These are phyloP conservation scores for Casaregolazyma lundiana DNA, from an alignment of 1,139 yeast species.

Conservation along the genomic window DNA sequence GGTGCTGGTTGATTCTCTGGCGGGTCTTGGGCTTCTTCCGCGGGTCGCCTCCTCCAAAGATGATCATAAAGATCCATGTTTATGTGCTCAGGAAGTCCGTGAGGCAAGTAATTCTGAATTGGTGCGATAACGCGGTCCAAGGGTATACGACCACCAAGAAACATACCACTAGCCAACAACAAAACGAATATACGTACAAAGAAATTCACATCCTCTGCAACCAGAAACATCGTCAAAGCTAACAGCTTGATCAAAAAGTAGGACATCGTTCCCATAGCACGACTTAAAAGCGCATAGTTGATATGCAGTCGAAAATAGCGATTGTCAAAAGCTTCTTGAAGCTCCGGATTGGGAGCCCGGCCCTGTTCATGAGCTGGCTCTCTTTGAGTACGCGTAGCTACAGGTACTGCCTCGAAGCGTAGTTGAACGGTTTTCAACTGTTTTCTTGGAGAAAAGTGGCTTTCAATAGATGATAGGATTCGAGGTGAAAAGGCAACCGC, in stretches of 20 bases:
- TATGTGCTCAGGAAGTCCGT: slow-evolving; percentile 9
- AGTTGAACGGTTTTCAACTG: not conserved
- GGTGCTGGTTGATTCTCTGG: not conserved
- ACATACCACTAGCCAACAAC: not conserved
- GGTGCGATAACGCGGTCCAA: not conserved
- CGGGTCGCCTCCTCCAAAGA: slow-evolving; percentile 2
- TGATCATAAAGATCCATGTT: slow-evolving; percentile 5
- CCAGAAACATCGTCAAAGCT: not conserved
- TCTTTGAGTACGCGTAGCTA: not conserved
- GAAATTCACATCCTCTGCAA: not conserved
- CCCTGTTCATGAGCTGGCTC: not conserved
- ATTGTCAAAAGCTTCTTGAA: not conserved
- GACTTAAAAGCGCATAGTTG: not conserved
- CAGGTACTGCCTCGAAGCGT: not conserved
- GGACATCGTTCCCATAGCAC: not conserved
- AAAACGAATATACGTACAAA: not conserved
- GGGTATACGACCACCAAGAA: not conserved
- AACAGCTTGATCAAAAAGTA: not conserved
- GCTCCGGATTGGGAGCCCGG: not conserved
- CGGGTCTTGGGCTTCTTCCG: slow-evolving; percentile 2
- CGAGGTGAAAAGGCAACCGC: slow-evolving; percentile 11
- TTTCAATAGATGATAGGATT: slow-evolving; percentile 3
- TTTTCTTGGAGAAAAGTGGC: slow-evolving; percentile 7
- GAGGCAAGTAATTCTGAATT: slow-evolving; percentile 5
- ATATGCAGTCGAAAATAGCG: not conserved